Evolutionary conservation across 148 eudicot genomes (phyloP).

Genomic region (Camellia lanceoleosa): DNA sequence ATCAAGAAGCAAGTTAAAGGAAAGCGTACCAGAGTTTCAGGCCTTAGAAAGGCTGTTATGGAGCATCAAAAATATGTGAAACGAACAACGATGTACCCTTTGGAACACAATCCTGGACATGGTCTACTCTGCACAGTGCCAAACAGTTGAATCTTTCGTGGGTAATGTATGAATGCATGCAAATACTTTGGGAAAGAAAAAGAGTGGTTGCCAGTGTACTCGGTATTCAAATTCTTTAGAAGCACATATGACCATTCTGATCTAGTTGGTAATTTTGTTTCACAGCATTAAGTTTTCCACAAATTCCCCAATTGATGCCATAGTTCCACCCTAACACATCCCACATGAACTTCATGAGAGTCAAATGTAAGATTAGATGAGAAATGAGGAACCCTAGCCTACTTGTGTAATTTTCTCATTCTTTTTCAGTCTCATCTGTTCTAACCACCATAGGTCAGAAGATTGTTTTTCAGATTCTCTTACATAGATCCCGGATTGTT

Average conservation of each 20-base stretch:
- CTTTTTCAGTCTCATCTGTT: background rate
- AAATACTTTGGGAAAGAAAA: background rate
- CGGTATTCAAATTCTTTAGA: background rate
- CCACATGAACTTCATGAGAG: background rate
- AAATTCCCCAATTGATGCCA: background rate
- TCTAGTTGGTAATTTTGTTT: background rate
- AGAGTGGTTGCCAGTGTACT: background rate
- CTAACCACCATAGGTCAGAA: background rate
- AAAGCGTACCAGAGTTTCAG: constrained; percentile 18
- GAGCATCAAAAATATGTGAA: constrained; percentile 69
- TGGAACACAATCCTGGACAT: constrained; percentile 80
- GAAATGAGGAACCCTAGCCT: background rate
- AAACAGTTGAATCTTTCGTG: constrained; percentile 21
- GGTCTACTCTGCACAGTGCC: constrained; percentile 77
- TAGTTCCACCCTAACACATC: background rate
- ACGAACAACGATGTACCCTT: constrained; percentile 76
- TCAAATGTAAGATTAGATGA: background rate
- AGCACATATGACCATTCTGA: background rate
- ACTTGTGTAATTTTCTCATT: background rate
- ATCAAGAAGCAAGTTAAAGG: constrained; percentile 39
- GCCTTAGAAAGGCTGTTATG: constrained; percentile 54
- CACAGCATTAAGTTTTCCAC: background rate
- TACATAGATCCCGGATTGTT: background rate
- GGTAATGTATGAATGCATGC: background rate
- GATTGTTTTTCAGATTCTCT: background rate